Percentiles rank a stretch among this genome's conserved stretches.
phyloP scores from a whole-genome alignment of 169 alveolate species.

The Blepharisma undulans region DNA sequence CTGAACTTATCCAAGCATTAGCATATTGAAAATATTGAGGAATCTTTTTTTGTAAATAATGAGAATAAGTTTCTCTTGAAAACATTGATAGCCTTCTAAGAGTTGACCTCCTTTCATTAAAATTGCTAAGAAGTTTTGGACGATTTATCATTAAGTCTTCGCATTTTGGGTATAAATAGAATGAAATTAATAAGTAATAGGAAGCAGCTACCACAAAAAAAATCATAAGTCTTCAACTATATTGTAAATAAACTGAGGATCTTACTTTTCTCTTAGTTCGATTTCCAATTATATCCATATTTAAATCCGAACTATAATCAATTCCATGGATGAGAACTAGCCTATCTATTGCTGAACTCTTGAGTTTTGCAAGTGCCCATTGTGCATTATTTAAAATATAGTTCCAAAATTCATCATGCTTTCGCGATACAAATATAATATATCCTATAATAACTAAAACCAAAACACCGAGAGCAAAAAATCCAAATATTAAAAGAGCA shows the following conservation, averaged over 20 bases:
- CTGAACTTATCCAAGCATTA: neutral
- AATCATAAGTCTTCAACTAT: neutral
- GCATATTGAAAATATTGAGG: neutral
- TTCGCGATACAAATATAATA: neutral
- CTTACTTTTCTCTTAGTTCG: neutral
- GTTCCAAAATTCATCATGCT: neutral
- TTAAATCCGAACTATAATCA: neutral
- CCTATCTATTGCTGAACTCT: neutral
- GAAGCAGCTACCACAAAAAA: neutral
- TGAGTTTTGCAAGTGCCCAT: neutral
- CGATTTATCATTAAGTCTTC: neutral
- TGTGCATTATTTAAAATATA: neutral
- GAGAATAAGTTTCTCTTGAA: neutral
- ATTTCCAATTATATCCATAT: neutral
- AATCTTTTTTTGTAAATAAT: neutral
- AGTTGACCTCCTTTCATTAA: neutral
- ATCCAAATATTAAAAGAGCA: neutral
- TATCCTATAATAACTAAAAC: neutral
- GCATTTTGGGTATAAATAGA: neutral
- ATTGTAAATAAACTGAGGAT: neutral
- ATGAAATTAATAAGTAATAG: neutral
- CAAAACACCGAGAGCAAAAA: neutral
- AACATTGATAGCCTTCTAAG: neutral
- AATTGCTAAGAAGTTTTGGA: neutral
- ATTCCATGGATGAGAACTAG: neutral